phyloP scores from a whole-genome alignment of 768 basidiomycete genomes.

The Xerocomellus amylosporus region DNA sequence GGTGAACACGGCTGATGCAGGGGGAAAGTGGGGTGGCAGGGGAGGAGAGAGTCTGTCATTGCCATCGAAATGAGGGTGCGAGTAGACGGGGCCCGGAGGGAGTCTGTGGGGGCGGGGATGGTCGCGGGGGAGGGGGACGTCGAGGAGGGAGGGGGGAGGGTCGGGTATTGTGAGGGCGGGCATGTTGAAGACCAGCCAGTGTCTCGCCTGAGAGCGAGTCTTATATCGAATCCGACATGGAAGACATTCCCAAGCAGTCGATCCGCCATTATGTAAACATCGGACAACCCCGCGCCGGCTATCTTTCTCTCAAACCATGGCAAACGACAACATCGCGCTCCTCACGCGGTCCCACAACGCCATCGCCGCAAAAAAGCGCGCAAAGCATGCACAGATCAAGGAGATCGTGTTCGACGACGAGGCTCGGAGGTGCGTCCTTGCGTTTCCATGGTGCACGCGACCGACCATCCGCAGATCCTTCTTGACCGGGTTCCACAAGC shows the following conservation, averaged over 20 bases:
- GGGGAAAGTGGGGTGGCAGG: constrained; percentile 11
- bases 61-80: constrained; percentile 28
- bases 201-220: constrained; percentile 36
- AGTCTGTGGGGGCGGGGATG: constrained; percentile 17
- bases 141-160: not conserved
- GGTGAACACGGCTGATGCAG: constrained; percentile 25
- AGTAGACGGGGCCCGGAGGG: constrained; percentile 13
- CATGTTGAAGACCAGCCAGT: constrained; percentile 15
- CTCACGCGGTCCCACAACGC: constrained; percentile 65
- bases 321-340: constrained; percentile 45
- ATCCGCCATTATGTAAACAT: constrained; percentile 27
- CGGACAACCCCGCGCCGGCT: constrained; percentile 19
- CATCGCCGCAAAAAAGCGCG: constrained; percentile 65
- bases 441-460: constrained; percentile 18
- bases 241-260: constrained; percentile 29
- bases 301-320: constrained; percentile 22
- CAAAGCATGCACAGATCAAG: constrained; percentile 65
- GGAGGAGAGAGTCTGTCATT: constrained; percentile 16
- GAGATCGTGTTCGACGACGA: constrained; percentile 86
- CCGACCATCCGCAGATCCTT: constrained; percentile 59
- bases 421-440: constrained; percentile 59
- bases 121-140: constrained; percentile 8
- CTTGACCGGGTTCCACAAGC: constrained; percentile 90
- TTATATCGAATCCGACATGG: constrained; percentile 29
- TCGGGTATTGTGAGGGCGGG: constrained; percentile 29